phyloP scores from a whole-genome alignment of 2,329 filamentous ascomycete genomes.

The Colletotrichum horii region DNA sequence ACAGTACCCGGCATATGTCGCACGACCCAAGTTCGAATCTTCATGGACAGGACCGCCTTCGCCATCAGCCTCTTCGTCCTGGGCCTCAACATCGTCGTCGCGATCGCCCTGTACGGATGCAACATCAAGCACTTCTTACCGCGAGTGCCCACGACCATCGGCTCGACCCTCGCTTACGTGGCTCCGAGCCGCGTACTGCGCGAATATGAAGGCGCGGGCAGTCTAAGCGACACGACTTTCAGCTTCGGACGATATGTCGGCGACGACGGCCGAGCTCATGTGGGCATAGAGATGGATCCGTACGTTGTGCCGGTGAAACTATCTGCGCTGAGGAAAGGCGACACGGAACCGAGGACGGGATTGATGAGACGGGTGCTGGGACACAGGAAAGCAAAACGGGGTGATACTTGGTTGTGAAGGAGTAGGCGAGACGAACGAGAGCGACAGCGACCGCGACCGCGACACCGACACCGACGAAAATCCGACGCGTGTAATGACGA shows the following conservation, averaged over 20 bases:
- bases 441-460: too few relatives aligned
- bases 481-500: too few relatives aligned
- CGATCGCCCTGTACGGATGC: too few relatives aligned
- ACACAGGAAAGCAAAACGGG: neutral
- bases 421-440: too few relatives aligned
- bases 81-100: too few relatives aligned
- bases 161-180: slow-evolving; percentile 50
- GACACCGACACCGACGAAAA: too few relatives aligned
- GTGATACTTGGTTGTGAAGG: slow-evolving; percentile 17
- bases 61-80: too few relatives aligned
- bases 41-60: too few relatives aligned
- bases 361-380: neutral
- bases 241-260: slow-evolving; percentile 58
- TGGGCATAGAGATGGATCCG: slow-evolving; percentile 57
- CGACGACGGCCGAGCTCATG: slow-evolving; percentile 46
- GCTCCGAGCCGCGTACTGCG: slow-evolving; percentile 48
- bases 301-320: slow-evolving; percentile 39
- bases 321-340: neutral
- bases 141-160: too few relatives aligned
- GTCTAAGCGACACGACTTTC: slow-evolving; percentile 29
- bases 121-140: too few relatives aligned
- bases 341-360: slow-evolving; percentile 1
- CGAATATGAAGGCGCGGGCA: slow-evolving; percentile 28
- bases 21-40: too few relatives aligned
- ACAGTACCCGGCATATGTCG: too few relatives aligned